Conservation (phyloP, 2,329 filamentous ascomycete species). For the Cytospora schulzeri region DNA sequence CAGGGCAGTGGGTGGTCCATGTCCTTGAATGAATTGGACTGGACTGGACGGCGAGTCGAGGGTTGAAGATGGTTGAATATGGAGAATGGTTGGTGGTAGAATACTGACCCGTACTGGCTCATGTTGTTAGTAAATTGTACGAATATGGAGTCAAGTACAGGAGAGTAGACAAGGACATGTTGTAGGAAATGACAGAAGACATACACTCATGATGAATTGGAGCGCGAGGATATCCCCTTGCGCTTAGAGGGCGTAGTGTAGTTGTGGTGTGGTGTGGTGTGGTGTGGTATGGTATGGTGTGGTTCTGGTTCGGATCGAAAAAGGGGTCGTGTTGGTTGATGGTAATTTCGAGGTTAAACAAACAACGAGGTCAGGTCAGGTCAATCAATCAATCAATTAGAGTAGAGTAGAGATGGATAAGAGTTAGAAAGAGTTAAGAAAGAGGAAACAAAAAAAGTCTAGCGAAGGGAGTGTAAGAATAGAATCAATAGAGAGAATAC, state of each 20-base stretch:
- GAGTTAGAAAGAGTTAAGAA: not conserved
- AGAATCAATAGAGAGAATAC: slow-evolving; percentile 5
- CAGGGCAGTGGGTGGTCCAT: not conserved
- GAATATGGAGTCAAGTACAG: not conserved
- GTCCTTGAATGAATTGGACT: not conserved
- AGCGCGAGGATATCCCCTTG: slow-evolving; percentile 19
- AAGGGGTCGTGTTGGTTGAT: slow-evolving; percentile 7
- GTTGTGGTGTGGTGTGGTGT: not conserved
- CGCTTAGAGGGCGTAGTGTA: not conserved
- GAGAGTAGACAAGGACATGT: not conserved
- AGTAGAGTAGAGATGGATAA: not conserved
- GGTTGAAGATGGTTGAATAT: not conserved
- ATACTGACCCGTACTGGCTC: slow-evolving; percentile 58
- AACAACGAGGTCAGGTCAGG: not conserved
- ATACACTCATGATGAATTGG: slow-evolving; percentile 50
- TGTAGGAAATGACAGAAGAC: slow-evolving; percentile 40
- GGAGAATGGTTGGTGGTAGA: slow-evolving; percentile 18
- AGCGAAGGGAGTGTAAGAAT: slow-evolving; percentile 5
- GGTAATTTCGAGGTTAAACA: not conserved
- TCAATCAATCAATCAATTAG: not conserved
- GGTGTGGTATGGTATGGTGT: not conserved
- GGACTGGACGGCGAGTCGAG: not conserved
- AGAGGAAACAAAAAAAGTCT: not conserved
- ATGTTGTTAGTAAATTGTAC: slow-evolving; percentile 40
- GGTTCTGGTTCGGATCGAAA: not conserved